Percentiles rank a stretch among this genome's conserved stretches.
Evolutionary conservation across 2,329 filamentous ascomycete species (phyloP).

Genomic region (Emergomyces orientalis): DNA sequence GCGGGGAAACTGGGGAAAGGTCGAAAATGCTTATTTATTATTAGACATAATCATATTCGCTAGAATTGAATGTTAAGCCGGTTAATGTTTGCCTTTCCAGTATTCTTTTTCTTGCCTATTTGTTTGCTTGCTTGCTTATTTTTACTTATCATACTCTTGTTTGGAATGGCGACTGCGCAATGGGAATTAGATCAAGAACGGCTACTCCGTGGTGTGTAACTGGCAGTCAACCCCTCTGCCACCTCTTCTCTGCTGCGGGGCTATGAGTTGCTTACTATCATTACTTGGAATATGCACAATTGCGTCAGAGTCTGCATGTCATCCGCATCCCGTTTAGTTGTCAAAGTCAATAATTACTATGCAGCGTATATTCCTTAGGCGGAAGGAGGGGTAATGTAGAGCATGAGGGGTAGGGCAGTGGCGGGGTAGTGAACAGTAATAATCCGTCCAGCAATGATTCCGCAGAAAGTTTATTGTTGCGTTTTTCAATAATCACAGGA

Average conservation of each 20-base stretch:
- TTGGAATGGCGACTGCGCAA: no score
- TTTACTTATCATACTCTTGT: no score
- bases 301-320: neutral
- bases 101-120: no score
- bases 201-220: neutral
- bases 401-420: neutral
- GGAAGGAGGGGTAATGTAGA: neutral
- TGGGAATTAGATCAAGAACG: neutral
- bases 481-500: neutral
- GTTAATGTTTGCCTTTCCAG: no score
- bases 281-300: conserved; percentile 1
- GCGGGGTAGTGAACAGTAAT: neutral
- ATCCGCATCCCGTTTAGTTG: neutral
- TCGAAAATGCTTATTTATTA: no score
- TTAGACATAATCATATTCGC: no score
- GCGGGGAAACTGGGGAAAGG: no score
- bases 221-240: neutral
- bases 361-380: no score
- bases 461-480: neutral
- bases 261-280: neutral
- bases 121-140: no score
- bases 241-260: neutral
- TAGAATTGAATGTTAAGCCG: no score
- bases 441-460: neutral
- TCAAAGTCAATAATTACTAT: no score